Conservation (phyloP, 169 alveolate genomes). For the Plasmodium sp. region DNA sequence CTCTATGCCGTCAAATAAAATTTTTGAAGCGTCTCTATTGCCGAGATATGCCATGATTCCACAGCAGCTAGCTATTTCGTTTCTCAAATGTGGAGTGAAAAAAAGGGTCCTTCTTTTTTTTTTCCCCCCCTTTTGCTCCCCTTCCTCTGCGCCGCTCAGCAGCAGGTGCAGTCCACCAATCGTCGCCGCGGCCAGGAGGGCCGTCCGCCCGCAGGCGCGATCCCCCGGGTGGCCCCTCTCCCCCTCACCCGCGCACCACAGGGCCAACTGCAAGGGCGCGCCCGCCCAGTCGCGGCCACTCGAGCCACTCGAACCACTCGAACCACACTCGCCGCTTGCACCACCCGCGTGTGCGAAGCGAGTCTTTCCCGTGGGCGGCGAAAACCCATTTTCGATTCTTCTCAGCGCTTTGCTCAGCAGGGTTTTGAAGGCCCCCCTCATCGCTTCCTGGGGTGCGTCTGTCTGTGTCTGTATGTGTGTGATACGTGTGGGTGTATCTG, state of each 20-base stretch:
- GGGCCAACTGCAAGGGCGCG: background rate
- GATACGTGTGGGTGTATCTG: too few species aligned
- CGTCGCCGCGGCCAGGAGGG: background rate
- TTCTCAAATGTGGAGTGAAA: background rate
- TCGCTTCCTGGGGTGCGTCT: background rate
- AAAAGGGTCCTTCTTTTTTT: constrained; percentile 12
- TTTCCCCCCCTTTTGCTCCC: background rate
- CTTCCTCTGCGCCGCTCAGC: constrained; percentile 2
- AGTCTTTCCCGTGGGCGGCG: background rate
- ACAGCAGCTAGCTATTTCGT: constrained; percentile 79
- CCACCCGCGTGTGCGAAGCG: background rate
- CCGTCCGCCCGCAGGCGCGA: background rate
- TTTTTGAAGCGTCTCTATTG: constrained; percentile 85
- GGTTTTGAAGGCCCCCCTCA: constrained; percentile 10
- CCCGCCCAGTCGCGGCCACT: background rate
- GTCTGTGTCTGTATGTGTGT: too few species aligned
- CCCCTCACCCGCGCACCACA: background rate
- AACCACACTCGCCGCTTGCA: background rate
- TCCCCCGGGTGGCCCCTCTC: background rate
- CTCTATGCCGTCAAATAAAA: constrained; percentile 90
- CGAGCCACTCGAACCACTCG: background rate
- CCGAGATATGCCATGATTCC: constrained; percentile 94
- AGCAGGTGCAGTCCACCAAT: constrained; percentile 15
- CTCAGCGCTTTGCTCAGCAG: constrained; percentile 2
- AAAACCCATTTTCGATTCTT: constrained; percentile 15